Base-by-base conservation (phyloP, 306 rosid genomes). In the Prunus mira region DNA sequence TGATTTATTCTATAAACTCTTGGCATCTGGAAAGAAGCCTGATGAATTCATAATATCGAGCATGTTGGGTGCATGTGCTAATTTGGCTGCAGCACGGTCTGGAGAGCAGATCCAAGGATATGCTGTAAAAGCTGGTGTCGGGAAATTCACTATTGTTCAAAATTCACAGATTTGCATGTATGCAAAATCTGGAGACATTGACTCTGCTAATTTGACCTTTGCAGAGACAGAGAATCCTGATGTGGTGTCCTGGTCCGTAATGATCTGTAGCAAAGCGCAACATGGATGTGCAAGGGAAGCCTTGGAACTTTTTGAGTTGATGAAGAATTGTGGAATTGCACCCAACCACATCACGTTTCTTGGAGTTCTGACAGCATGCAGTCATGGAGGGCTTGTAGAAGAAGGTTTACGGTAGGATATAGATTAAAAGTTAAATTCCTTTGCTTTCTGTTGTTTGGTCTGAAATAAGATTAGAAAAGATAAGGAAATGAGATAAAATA, bases 101-200 rank as follows among this genome's bases (percentile, higher is more conserved):
- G 89, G 91, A 62, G 84, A 87, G 75, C 89, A 85, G 80, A 79
- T 87, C 58, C 88, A 87, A 64, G 82, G 86, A 60, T 83, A 65
- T 79, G 86, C 84, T n/a, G 63, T 67, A 12, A 89, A 89, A 80
- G 66, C 52, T 43, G 87, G 91, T 30, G 34, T 77, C 46, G 73
- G 67, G 24, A 67, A 72, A 75, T 83, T 79, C 77, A 87, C 79
- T 2, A 66, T 77, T 27, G 55, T 87, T 87, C 86, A 83, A 74
- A 89, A 89, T 63, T 85, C 88, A 22, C 89, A 79, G 78, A 73
- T 89, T 58, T 87, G 79, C 71, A 87, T 87, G 93, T 89, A 89
- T 78, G 88, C 89, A 43, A 89, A 89, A 58, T 89, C 85, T 2
- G 93, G 91, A 65, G 87, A 87, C 75, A 76, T 85, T 32, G 68